Base-by-base conservation (phyloP, 805 yeast species). In the Saturnispora silvae region DNA sequence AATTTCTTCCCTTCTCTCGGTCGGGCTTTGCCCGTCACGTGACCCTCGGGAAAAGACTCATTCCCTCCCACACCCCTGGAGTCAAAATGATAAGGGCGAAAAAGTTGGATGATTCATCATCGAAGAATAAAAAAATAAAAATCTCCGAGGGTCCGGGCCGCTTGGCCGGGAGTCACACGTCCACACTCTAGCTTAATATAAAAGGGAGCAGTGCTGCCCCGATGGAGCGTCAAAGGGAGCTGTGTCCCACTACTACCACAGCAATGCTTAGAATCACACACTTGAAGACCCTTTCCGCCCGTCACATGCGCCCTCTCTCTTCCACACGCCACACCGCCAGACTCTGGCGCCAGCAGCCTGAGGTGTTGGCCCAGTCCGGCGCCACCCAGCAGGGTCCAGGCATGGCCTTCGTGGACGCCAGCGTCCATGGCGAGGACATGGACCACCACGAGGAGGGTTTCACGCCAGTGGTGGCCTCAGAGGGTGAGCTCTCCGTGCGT, bases 381-480 rank as follows among this genome's bases (percentile, higher is more conserved):
- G 59, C 59, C 28, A 32, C 42, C 18, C 43, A 53, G 19, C 52
- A 52, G 26, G 48, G 47, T 11, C 45, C 49, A 23, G 49, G 52
- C 8, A 53, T 50, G 57, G 52, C 54, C 6, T 47, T 41, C 37
- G 53, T 54, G 33, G 49, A 54, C 38, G 52, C 50, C 37, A 45
- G 51, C 19, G 22, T 20, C 13, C 24, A 23, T 27, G 28, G 38
- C 6, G 20, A 33, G 3, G 33, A 33, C 1, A 28, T 25, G 7
- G 31, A 40, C 3, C 39, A 39, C 10, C 44, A 47, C 11, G 40
- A 45, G 11, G 49, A 48, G 18, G 35, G 40, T 9, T 59, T 59
- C 40, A 54, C 56, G 37, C 64, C 64, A 19, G 44, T 37, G 15
- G 60, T 60, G 7, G 51, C 54, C 4, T 45, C 53, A 14, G 46